phyloP scores from a whole-genome alignment of 2,329 filamentous ascomycete genomes.

The Penicillium paneum region DNA sequence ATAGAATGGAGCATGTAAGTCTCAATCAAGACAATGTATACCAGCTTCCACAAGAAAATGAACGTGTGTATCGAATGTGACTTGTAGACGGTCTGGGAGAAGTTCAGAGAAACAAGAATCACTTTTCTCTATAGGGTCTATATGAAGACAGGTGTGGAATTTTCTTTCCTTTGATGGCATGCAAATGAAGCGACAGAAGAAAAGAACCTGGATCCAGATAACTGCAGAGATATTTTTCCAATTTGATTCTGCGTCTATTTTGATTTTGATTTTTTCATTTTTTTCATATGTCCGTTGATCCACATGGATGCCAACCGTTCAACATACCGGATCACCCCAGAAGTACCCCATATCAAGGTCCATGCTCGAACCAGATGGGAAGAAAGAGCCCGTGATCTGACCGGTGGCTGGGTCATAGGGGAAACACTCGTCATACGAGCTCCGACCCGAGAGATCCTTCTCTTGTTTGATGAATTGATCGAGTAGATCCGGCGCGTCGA shows the following conservation, averaged over 20 bases:
- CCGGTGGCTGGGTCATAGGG: slow-evolving; percentile 37
- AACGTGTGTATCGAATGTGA: neutral
- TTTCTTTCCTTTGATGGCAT: slow-evolving; percentile 6
- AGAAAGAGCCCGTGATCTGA: slow-evolving; percentile 39
- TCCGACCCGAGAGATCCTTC: slow-evolving; percentile 22
- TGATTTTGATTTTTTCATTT: neutral
- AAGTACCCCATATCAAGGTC: slow-evolving; percentile 34
- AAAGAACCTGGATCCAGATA: slow-evolving; percentile 3
- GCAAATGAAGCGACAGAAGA: slow-evolving; percentile 7
- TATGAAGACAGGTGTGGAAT: neutral
- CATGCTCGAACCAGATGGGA: slow-evolving; percentile 29
- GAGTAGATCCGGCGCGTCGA: slow-evolving; percentile 27
- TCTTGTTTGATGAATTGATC: slow-evolving; percentile 29
- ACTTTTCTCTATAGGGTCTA: slow-evolving; percentile 8
- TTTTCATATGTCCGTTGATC: neutral
- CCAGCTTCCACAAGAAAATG: neutral
- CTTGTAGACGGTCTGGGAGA: neutral
- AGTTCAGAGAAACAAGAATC: slow-evolving; percentile 5
- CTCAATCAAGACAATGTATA: neutral
- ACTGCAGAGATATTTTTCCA: slow-evolving; percentile 1
- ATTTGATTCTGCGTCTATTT: slow-evolving; percentile 1
- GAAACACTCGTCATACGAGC: slow-evolving; percentile 30
- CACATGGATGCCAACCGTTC: neutral
- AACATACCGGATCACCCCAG: slow-evolving; percentile 32
- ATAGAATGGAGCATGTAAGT: neutral